Conservation (phyloP, 768 basidiomycete species). For the Termitomyces sp. region DNA sequence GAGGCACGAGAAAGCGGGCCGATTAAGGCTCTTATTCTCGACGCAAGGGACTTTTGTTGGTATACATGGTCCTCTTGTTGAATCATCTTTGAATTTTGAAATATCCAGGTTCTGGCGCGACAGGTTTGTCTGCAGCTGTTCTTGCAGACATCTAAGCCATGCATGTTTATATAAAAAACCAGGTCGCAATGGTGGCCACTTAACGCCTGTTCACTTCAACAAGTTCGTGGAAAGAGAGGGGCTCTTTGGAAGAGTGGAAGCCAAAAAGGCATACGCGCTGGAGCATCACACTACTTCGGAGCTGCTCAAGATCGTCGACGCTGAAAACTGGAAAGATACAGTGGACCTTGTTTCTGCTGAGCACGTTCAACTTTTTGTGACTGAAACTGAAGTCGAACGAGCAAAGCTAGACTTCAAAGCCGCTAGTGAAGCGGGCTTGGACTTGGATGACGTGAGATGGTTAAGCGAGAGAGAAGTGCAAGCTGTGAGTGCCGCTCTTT, state of each 20-base stretch:
- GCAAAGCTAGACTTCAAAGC: slow-evolving; percentile 44
- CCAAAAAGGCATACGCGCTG: slow-evolving; percentile 44
- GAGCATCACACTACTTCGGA: slow-evolving; percentile 51
- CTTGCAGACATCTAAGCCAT: background rate
- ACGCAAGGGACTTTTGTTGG: slow-evolving; percentile 82
- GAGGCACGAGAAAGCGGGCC: slow-evolving; percentile 11
- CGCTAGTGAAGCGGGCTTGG: slow-evolving; percentile 48
- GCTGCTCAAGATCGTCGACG: slow-evolving; percentile 45
- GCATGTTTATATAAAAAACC: background rate
- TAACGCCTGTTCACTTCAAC: slow-evolving; percentile 46
- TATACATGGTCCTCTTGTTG: background rate
- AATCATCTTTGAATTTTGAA: background rate
- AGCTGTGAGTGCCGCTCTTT: slow-evolving; percentile 30
- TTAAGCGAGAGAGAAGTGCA: slow-evolving; percentile 41
- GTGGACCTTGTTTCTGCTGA: slow-evolving; percentile 64
- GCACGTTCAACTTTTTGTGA: slow-evolving; percentile 45
- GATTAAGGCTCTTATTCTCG: slow-evolving; percentile 47
- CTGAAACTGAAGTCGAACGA: slow-evolving; percentile 33
- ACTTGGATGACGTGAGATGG: slow-evolving; percentile 40
- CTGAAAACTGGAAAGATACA: slow-evolving; percentile 34
- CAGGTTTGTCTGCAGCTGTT: slow-evolving; percentile 38
- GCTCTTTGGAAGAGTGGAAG: slow-evolving; percentile 48
- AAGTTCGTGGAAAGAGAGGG: slow-evolving; percentile 35
- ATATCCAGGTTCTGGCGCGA: slow-evolving; percentile 64
- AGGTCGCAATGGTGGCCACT: slow-evolving; percentile 83